These are phyloP conservation scores for Euphorbia tirucalli DNA, from an alignment of 345 rosid species.

Conservation along the genomic window DNA sequence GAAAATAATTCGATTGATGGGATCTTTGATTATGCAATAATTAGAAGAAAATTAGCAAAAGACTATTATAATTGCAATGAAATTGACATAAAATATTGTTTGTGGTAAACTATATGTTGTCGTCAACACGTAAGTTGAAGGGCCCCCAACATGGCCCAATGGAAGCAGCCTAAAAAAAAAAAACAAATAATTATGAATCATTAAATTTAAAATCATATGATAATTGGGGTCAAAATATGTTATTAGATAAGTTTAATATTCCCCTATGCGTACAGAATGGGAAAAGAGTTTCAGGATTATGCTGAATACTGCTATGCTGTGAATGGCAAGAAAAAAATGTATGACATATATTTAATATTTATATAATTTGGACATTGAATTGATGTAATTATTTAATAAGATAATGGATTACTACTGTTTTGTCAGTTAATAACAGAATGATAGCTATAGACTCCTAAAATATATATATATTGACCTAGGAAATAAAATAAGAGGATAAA, in stretches of 20 bases:
- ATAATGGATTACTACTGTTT: background rate
- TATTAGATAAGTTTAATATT: too few relatives aligned
- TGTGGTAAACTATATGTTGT: background rate
- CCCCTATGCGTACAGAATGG: too few relatives aligned
- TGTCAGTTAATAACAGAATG: background rate
- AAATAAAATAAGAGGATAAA: too few relatives aligned
- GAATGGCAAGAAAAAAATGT: background rate
- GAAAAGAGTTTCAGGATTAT: background rate
- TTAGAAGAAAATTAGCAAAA: too few relatives aligned
- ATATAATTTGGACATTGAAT: background rate
- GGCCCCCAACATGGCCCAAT: background rate
- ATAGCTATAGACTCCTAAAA: background rate
- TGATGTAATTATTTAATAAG: background rate
- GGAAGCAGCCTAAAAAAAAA: background rate
- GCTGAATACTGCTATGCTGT: background rate
- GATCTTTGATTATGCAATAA: background rate
- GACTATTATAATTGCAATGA: background rate
- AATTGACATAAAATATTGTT: background rate
- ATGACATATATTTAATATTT: too few relatives aligned
- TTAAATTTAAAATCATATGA: too few relatives aligned
- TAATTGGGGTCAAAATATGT: too few relatives aligned
- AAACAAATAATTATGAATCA: too few relatives aligned
- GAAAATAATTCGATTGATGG: background rate
- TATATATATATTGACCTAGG: background rate
- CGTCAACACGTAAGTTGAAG: background rate